Evolutionary conservation across 192 early-diverging fungal species (phyloP).

Genomic region (Coemansia sp.): DNA sequence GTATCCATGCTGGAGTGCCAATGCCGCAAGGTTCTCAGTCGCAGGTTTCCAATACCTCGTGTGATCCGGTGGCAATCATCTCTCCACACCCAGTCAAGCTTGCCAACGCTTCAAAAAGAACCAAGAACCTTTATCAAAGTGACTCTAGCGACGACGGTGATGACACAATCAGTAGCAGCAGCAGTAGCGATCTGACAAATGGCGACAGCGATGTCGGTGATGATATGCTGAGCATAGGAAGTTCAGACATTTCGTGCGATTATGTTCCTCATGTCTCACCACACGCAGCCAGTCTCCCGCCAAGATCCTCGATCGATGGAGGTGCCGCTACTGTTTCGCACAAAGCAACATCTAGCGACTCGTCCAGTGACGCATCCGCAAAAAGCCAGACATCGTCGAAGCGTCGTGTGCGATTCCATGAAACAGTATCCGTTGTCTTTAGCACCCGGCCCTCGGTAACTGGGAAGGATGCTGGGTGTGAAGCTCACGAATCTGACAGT

Average conservation of each 20-base stretch:
- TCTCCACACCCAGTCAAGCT: conserved; percentile 47
- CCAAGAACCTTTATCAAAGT: conserved; percentile 46
- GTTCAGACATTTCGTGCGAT: conserved; percentile 34
- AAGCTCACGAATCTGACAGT: conserved; percentile 35
- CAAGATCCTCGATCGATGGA: not conserved
- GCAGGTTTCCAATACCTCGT: not conserved
- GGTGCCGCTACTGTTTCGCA: not conserved
- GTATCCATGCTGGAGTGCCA: not conserved
- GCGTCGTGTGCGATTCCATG: conserved; percentile 49
- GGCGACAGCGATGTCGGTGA: conserved; percentile 22
- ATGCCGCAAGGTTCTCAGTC: not conserved
- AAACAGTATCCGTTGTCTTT: conserved; percentile 51
- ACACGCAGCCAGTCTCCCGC: conserved; percentile 17
- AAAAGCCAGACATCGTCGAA: conserved; percentile 50
- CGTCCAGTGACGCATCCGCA: conserved; percentile 38
- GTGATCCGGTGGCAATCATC: not conserved
- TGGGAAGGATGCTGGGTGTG: conserved; percentile 17
- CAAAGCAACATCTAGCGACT: conserved; percentile 16
- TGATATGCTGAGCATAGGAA: conserved; percentile 17
- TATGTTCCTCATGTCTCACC: not conserved
- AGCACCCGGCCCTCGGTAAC: conserved; percentile 27
- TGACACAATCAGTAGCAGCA: not conserved
- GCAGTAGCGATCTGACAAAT: not conserved
- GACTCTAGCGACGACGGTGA: conserved; percentile 32
- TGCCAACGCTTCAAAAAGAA: conserved; percentile 19